Percentiles rank a stretch among this genome's conserved stretches.
phyloP scores from a whole-genome alignment of 31 red algal species.

The Asparagopsis taxiformis region DNA sequence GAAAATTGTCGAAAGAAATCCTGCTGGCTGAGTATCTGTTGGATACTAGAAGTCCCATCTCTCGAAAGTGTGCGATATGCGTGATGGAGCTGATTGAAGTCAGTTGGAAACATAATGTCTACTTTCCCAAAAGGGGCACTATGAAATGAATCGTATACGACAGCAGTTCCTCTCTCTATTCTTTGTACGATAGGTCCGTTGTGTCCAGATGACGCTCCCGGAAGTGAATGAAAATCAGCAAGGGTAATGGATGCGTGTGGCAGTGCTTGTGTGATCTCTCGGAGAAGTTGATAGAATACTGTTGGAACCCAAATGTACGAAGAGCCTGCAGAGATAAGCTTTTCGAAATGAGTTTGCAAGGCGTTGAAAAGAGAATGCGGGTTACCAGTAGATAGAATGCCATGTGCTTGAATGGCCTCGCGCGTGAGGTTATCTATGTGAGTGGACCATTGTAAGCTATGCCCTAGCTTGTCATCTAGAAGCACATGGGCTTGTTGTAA shows the following conservation, averaged over 20 bases:
- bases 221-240: constrained; percentile 45
- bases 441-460: constrained; percentile 12
- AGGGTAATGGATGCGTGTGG: constrained; percentile 32
- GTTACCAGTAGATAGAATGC: not conserved
- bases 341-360: constrained; percentile 29
- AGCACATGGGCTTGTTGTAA: constrained; percentile 21
- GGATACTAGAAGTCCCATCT: not conserved
- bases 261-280: constrained; percentile 11
- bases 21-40: constrained; percentile 33
- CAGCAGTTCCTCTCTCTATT: constrained; percentile 36
- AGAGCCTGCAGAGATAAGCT: constrained; percentile 14
- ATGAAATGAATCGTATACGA: constrained; percentile 49
- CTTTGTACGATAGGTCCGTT: constrained; percentile 61
- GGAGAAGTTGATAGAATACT: constrained; percentile 24
- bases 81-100: constrained; percentile 38
- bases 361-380: not conserved
- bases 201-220: constrained; percentile 29
- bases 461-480: not conserved
- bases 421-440: constrained; percentile 11
- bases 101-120: constrained; percentile 81
- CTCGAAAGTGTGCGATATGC: constrained; percentile 6
- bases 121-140: constrained; percentile 55
- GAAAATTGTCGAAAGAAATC: constrained; percentile 50
- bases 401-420: constrained; percentile 1
- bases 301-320: constrained; percentile 56